phyloP scores from a whole-genome alignment of 2,329 filamentous ascomycete genomes.

The Graphiopsis chlorocephala region DNA sequence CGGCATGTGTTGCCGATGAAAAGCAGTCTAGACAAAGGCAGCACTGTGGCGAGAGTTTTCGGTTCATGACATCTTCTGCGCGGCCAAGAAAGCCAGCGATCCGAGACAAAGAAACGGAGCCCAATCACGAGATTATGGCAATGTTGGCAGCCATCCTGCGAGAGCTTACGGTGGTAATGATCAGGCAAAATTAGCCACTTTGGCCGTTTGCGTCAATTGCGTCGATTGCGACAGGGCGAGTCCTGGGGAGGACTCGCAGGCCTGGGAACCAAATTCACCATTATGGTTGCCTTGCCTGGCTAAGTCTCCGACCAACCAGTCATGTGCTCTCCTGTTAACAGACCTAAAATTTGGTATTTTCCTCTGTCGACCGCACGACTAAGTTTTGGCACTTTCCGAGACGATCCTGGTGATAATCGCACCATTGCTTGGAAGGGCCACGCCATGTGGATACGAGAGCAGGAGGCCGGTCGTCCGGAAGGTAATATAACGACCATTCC shows the following conservation, averaged over 20 bases:
- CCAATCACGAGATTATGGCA: not conserved
- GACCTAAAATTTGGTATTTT: no score
- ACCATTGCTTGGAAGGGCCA: no score
- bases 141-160: not conserved
- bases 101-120: not conserved
- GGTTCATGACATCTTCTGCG: not conserved
- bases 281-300: not conserved
- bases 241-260: not conserved
- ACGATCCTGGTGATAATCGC: no score
- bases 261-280: not conserved
- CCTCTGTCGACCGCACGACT: no score
- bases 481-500: not conserved
- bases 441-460: no score
- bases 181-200: not conserved
- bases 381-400: no score
- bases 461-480: not conserved
- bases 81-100: not conserved
- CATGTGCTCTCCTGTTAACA: not conserved
- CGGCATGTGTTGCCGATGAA: not conserved
- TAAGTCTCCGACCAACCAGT: not conserved
- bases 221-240: not conserved
- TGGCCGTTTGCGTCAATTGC: not conserved
- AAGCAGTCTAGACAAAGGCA: not conserved
- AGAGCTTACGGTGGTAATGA: not conserved
- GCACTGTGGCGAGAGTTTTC: not conserved